Evolutionary conservation across 495 filamentous ascomycete species (phyloP).

Genomic region (Xylona heveae): DNA sequence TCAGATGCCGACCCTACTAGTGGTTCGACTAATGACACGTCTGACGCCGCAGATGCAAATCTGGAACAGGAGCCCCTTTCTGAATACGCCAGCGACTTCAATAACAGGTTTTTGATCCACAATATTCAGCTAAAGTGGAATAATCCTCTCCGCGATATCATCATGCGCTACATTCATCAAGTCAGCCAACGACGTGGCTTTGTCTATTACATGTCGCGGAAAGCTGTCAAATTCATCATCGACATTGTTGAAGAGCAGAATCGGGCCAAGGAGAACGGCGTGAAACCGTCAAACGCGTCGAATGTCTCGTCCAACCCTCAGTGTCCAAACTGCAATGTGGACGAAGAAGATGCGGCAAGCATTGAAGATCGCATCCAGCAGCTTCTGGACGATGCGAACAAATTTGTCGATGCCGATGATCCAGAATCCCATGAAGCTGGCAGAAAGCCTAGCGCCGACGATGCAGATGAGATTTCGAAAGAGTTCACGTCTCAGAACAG

Average conservation of each 20-base stretch:
- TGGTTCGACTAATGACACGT: neutral
- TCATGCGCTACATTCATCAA: constrained; percentile 91
- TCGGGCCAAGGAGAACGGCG: constrained; percentile 31
- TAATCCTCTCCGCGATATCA: constrained; percentile 85
- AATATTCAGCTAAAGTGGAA: constrained; percentile 98
- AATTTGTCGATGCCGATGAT: constrained; percentile 60
- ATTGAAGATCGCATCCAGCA: constrained; percentile 77
- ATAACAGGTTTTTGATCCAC: constrained; percentile 94
- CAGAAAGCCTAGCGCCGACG: constrained; percentile 25
- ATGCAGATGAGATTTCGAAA: constrained; percentile 56
- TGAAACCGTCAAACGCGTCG: constrained; percentile 10
- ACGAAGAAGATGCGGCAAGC: constrained; percentile 34
- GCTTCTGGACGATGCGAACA: constrained; percentile 65
- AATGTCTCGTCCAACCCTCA: too few relatives aligned
- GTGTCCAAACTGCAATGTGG: too few relatives aligned
- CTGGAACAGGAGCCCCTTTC: constrained; percentile 28
- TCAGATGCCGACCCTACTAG: too few relatives aligned
- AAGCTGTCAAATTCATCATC: constrained; percentile 92
- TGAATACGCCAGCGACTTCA: constrained; percentile 78
- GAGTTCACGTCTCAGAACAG: constrained; percentile 86
- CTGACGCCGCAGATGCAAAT: constrained; percentile 16
- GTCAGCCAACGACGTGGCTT: constrained; percentile 91
- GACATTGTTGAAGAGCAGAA: constrained; percentile 92
- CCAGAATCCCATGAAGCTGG: constrained; percentile 1
- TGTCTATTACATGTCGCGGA: constrained; percentile 89